phyloP scores from a whole-genome alignment of 495 filamentous ascomycete genomes.

The Neurospora sp. region DNA sequence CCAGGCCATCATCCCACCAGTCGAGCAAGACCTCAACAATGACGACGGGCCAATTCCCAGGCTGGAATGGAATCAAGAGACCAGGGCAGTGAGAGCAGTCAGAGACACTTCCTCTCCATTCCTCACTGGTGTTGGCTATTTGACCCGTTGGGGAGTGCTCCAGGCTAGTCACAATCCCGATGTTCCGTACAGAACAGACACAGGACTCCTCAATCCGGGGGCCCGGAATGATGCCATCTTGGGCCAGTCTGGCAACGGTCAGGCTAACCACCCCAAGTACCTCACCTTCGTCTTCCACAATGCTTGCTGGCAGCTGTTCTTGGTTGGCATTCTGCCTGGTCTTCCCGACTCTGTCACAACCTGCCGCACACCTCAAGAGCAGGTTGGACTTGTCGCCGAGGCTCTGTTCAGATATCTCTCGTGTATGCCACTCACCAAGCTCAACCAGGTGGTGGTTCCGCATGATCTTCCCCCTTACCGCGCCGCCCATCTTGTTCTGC shows the following conservation, averaged over 20 bases:
- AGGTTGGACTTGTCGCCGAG: background rate
- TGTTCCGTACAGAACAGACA: background rate
- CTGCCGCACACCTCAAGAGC: background rate
- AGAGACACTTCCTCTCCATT: background rate
- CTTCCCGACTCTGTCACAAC: background rate
- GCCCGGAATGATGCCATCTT: background rate
- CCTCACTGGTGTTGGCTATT: background rate
- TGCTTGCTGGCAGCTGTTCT: background rate
- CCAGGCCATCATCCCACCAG: background rate
- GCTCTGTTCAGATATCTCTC: background rate
- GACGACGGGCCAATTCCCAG: background rate
- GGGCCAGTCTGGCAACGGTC: background rate
- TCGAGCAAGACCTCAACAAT: background rate
- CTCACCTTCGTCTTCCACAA: background rate
- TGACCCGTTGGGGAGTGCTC: background rate
- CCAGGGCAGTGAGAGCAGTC: background rate
- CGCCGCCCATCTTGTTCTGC: background rate
- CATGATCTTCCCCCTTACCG: background rate
- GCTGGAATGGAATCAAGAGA: background rate
- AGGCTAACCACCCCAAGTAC: background rate
- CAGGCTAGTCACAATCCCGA: background rate
- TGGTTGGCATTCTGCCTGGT: background rate
- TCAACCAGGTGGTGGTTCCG: background rate
- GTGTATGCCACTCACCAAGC: background rate
- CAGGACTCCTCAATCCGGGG: background rate